These are phyloP conservation scores for Naematelia encephala DNA, from an alignment of 768 basidiomycete genomes.

Conservation along the genomic window DNA sequence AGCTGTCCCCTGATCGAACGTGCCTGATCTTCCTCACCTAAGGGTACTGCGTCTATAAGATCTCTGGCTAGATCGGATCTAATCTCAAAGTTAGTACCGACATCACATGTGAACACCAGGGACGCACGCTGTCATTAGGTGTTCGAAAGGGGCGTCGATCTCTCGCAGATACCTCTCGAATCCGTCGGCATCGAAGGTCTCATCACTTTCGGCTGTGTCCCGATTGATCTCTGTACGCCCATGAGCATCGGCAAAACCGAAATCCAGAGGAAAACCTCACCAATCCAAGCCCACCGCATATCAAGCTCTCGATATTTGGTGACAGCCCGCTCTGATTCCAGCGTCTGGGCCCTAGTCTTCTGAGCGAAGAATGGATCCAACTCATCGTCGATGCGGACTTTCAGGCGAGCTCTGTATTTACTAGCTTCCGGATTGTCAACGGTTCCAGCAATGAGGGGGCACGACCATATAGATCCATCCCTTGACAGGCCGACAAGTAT, in stretches of 20 bases:
- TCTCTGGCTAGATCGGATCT: slow-evolving; percentile 32
- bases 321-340: slow-evolving; percentile 8
- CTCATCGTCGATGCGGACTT: slow-evolving; percentile 8
- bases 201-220: background rate
- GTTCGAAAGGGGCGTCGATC: slow-evolving; percentile 36
- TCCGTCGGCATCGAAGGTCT: slow-evolving; percentile 7
- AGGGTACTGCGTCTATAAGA: background rate
- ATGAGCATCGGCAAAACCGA: background rate
- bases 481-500: background rate
- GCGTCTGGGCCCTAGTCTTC: background rate
- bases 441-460: background rate
- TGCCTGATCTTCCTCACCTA: background rate
- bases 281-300: slow-evolving; percentile 31
- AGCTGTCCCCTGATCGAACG: slow-evolving; percentile 10
- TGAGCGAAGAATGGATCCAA: slow-evolving; percentile 3
- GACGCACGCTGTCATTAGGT: slow-evolving; percentile 34
- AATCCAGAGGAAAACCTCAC: slow-evolving; percentile 15
- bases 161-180: slow-evolving; percentile 24
- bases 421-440: background rate
- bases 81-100: background rate
- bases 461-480: background rate
- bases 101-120: background rate
- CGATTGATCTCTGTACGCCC: slow-evolving; percentile 14
- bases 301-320: slow-evolving; percentile 11
- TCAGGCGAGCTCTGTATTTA: background rate